Conservation (phyloP, 139 green algal genomes). For the Chlorokybus atmophyticus region DNA sequence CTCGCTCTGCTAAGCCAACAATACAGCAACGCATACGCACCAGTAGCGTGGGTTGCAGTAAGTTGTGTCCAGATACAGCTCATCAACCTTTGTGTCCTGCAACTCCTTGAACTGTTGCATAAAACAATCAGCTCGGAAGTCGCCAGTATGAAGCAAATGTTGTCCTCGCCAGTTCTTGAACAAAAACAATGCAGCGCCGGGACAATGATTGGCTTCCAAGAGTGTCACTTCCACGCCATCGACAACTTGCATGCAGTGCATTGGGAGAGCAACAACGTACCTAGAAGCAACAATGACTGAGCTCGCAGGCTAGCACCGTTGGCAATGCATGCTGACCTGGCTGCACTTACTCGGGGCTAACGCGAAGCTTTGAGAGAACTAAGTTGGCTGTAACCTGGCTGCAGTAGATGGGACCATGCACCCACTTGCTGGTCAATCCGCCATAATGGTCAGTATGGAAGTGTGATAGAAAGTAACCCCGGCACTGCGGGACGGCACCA, state of each 20-base stretch:
- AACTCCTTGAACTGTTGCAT: slow-evolving; percentile 15
- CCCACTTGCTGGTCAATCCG: slow-evolving; percentile 20
- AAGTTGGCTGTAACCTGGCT: slow-evolving; percentile 24
- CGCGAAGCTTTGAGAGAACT: slow-evolving; percentile 13
- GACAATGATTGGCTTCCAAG: slow-evolving; percentile 30
- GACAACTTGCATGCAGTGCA: slow-evolving; percentile 12
- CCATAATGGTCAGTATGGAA: slow-evolving; percentile 35
- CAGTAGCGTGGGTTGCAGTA: slow-evolving; percentile 31
- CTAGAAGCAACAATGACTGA: background rate
- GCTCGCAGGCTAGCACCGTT: background rate
- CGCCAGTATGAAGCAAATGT: slow-evolving; percentile 29
- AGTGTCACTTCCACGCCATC: slow-evolving; percentile 31
- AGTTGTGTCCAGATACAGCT: slow-evolving; percentile 31
- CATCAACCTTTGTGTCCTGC: background rate
- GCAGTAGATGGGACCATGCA: slow-evolving; percentile 29
- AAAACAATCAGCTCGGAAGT: slow-evolving; percentile 16
- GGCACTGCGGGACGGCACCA: slow-evolving; percentile 11
- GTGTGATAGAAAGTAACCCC: slow-evolving; percentile 29
- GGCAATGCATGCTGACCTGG: background rate
- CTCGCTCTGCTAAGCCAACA: no score
- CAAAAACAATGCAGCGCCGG: slow-evolving; percentile 28
- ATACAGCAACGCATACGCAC: slow-evolving; percentile 6
- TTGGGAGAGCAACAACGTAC: slow-evolving; percentile 7
- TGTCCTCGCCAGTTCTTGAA: no score
- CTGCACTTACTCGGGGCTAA: slow-evolving; percentile 7